Percentiles rank a stretch among this genome's conserved stretches.
Evolutionary conservation across 1,284 basidiomycete genomes (phyloP).

Genomic region (Sporisorium sorghi): DNA sequence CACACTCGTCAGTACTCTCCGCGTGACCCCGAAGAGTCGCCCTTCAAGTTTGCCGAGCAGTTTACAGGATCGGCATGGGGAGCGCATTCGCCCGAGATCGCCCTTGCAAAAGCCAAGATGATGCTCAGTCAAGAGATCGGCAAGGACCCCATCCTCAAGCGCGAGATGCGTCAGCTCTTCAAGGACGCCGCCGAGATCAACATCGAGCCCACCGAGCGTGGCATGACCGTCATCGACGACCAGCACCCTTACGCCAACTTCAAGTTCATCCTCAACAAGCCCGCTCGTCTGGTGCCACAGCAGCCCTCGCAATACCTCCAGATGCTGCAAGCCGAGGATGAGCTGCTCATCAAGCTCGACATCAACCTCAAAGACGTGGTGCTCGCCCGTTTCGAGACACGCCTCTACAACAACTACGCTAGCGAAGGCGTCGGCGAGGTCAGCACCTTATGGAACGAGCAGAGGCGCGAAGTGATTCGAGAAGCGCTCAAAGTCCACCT

Average conservation of each 20-base stretch:
- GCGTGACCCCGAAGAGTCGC: slow-evolving; percentile 72
- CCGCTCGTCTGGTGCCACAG: slow-evolving; percentile 76
- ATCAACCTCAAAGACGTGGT: slow-evolving; percentile 74
- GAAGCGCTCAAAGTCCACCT: slow-evolving; percentile 83
- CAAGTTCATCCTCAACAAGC: slow-evolving; percentile 92
- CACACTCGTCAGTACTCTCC: slow-evolving; percentile 74
- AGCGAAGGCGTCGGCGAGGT: slow-evolving; percentile 88
- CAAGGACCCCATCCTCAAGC: slow-evolving; percentile 88
- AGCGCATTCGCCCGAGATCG: slow-evolving; percentile 49
- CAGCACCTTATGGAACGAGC: slow-evolving; percentile 90
- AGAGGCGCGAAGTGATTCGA: slow-evolving; percentile 82
- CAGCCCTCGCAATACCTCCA: slow-evolving; percentile 81
- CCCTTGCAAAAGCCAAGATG: slow-evolving; percentile 75
- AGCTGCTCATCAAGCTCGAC: slow-evolving; percentile 83
- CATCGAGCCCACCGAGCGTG: slow-evolving; percentile 88
- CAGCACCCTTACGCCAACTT: slow-evolving; percentile 91
- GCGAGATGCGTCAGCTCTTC: slow-evolving; percentile 82
- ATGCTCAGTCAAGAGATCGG: slow-evolving; percentile 90
- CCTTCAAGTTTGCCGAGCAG: slow-evolving; percentile 60
- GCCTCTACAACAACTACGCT: slow-evolving; percentile 82
- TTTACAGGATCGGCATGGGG: slow-evolving; percentile 60
- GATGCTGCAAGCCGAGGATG: slow-evolving; percentile 89
- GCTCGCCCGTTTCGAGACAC: slow-evolving; percentile 52
- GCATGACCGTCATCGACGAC: slow-evolving; percentile 89
- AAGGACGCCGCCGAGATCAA: slow-evolving; percentile 82